Evolutionary conservation across 2,329 filamentous ascomycete genomes (phyloP).

Genomic region (Fonsecaea monophora): DNA sequence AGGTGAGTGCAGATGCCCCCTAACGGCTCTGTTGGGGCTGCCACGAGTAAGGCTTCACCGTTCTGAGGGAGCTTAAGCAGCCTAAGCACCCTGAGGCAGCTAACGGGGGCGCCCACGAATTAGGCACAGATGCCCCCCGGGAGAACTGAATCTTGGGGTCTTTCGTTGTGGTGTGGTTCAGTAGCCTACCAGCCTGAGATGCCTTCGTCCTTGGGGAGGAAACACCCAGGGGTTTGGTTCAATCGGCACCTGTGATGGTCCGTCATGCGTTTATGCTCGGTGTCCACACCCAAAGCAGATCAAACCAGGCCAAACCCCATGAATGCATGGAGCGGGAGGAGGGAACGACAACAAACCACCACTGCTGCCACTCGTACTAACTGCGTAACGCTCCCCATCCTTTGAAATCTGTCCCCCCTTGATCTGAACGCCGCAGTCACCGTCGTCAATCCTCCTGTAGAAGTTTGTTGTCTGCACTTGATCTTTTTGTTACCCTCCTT

Average conservation of each 20-base stretch:
- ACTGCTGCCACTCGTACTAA: background rate
- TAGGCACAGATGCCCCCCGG: background rate
- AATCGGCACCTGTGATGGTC: background rate
- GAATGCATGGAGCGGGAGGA: background rate
- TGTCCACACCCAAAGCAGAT: background rate
- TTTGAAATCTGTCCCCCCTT: slow-evolving; percentile 8
- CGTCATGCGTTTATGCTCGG: background rate
- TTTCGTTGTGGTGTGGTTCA: background rate
- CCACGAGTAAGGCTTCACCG: background rate
- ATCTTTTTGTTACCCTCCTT: slow-evolving; percentile 1
- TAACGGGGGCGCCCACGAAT: background rate
- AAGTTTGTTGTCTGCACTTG: background rate
- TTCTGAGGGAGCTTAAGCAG: no score
- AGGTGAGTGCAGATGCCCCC: slow-evolving; percentile 1
- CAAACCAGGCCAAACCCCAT: background rate
- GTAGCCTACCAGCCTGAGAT: background rate
- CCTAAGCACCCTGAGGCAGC: no score
- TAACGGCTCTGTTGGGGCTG: background rate
- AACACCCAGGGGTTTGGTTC: background rate
- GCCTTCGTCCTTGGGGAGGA: background rate
- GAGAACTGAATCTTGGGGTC: slow-evolving; percentile 17
- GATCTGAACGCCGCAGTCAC: slow-evolving; percentile 1
- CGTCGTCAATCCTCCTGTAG: slow-evolving; percentile 6
- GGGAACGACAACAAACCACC: background rate
- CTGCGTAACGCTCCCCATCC: background rate